These are phyloP conservation scores for Nicotiana undulata DNA, from an alignment of 257 asterid species.

Conservation along the genomic window DNA sequence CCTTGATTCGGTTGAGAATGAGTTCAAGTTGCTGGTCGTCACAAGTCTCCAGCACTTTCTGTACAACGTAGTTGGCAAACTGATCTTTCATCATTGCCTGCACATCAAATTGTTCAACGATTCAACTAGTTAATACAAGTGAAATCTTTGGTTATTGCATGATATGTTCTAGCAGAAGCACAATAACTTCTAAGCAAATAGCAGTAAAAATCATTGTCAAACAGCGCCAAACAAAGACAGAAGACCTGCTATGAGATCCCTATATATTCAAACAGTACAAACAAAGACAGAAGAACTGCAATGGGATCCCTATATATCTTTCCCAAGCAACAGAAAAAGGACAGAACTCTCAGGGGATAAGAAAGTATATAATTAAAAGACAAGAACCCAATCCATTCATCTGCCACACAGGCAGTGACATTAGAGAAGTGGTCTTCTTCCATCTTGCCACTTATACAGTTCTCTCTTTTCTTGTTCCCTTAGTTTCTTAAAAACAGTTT, in stretches of 20 bases:
- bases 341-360: background rate
- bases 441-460: too few species aligned
- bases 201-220: background rate
- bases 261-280: background rate
- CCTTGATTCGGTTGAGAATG: conserved; percentile 58
- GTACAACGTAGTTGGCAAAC: conserved; percentile 80
- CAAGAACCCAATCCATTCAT: too few species aligned
- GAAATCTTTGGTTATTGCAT: background rate
- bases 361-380: too few species aligned
- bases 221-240: background rate
- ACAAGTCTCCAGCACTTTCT: conserved; percentile 86
- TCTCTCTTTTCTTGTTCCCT: too few species aligned
- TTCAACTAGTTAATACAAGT: background rate
- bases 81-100: conserved; percentile 89
- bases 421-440: too few species aligned
- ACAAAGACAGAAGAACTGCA: background rate
- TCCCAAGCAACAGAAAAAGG: background rate
- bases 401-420: too few species aligned
- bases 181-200: background rate
- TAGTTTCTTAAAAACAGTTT: background rate
- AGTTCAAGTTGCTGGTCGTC: conserved; percentile 69
- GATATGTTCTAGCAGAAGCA: background rate
- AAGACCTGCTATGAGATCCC: background rate
- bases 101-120: background rate
- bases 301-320: too few species aligned